Percentiles rank a stretch among this genome's conserved stretches.
phyloP scores from a whole-genome alignment of 768 basidiomycete species.

The Boletellus ananas region DNA sequence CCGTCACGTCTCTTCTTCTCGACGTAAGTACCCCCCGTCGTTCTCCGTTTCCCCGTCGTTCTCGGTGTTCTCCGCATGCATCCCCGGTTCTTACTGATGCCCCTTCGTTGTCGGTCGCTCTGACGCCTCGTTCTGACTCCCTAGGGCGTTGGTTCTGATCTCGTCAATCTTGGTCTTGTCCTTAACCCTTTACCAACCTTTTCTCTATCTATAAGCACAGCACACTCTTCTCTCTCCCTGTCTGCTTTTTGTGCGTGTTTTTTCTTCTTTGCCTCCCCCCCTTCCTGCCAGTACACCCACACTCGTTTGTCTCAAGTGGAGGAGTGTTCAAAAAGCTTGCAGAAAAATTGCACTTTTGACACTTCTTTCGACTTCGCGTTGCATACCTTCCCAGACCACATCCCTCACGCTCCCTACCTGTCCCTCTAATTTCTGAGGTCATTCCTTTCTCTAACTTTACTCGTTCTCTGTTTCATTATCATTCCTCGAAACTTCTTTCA shows the following conservation, averaged over 20 bases:
- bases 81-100: background rate
- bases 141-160: conserved; percentile 29
- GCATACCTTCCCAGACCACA: conserved; percentile 30
- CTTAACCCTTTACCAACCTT: conserved; percentile 33
- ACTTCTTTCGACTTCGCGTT: conserved; percentile 20
- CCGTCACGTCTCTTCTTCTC: conserved; percentile 12
- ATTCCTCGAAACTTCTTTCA: conserved; percentile 31
- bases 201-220: conserved; percentile 40
- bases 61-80: background rate
- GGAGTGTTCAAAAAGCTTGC: conserved; percentile 27
- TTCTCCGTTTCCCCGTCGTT: background rate
- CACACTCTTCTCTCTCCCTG: conserved; percentile 31
- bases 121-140: conserved; percentile 2
- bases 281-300: conserved; percentile 26
- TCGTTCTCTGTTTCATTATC: conserved; percentile 45
- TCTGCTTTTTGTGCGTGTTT: conserved; percentile 40
- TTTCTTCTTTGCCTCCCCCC: conserved; percentile 26
- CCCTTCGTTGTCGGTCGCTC: background rate
- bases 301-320: conserved; percentile 28
- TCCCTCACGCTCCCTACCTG: conserved; percentile 44
- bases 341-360: conserved; percentile 28
- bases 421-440: conserved; percentile 31
- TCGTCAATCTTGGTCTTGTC: conserved; percentile 34
- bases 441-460: conserved; percentile 56
- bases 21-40: conserved; percentile 24